Base-by-base conservation (phyloP, 2,329 filamentous ascomycete genomes). In the Aspergillus phoenicis region DNA sequence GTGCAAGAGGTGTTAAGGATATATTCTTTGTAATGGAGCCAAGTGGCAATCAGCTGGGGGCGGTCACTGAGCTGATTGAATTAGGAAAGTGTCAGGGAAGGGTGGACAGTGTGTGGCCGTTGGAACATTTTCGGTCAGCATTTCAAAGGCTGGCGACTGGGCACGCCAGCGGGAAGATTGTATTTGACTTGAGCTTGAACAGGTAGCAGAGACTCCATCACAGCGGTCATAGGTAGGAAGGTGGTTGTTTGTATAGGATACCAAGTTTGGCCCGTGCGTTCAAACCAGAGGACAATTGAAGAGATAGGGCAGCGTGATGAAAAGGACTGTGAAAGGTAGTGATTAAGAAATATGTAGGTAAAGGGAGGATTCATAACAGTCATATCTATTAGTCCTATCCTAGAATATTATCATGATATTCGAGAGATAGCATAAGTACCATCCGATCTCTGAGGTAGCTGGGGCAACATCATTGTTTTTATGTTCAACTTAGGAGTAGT, bases 21-120 rank as follows among this genome's bases (percentile, higher is more conserved):
- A 39, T 73, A 8, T 82, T 79, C 66, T 82, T 81, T 57, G 72
- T 82, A 24, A 79, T 81, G 68, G 62, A 75, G 36, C 68, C 78
- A 2, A 70, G 68, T 55, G 73, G 77, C 17, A 62, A 63, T 11
- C 73, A 81, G 43, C 63, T 82, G 55, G 67, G 64, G 39, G 67
- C 72, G 52, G 72, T 82, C 22, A 76, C 78, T 2, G 68, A 68
- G 52, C 62, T 80, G 66, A 68, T 81, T 20, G 78, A 82, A 22
- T 64, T 67, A 41, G 75, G 73, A 2, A 71, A 71, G 52, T 77
- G 73, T 56, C 72, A 66, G 38, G 65, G 72, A 3, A 61, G 77
- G 20, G 70, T 81, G 43, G 79, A 82, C 63, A 79, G 77, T 64
- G 74, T 80, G 10, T 81, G 70, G 69, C 66, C 70, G 10, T 66